A percentile compares a stretch with the other conserved stretches of the same genome.
Conservation (phyloP, 257 asterid species). For the Misopates orontium region DNA sequence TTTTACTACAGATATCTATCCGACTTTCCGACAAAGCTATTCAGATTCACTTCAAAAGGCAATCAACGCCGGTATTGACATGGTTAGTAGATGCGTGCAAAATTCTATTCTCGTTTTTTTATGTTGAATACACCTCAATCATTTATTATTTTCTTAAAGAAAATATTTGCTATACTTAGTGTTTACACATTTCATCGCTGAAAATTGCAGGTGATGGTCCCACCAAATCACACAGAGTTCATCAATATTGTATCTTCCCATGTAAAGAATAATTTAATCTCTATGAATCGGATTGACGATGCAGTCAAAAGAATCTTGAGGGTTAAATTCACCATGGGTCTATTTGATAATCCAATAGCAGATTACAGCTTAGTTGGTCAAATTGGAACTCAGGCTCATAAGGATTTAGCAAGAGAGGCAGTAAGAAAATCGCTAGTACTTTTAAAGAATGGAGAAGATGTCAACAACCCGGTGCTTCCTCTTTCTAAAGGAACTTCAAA, state of each 20-base stretch:
- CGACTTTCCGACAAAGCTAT: slow-evolving; percentile 7
- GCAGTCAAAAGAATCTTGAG: slow-evolving; percentile 33
- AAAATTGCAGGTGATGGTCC: slow-evolving; percentile 31
- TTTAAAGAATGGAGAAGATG: slow-evolving; percentile 29
- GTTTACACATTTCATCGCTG: not conserved
- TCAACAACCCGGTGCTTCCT: slow-evolving; percentile 24
- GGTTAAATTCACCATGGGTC: slow-evolving; percentile 34
- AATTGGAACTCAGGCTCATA: slow-evolving; percentile 28
- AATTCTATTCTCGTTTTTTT: too few relatives aligned
- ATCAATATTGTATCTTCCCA: slow-evolving; percentile 22
- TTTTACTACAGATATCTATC: slow-evolving; percentile 12
- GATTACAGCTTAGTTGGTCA: slow-evolving; percentile 29
- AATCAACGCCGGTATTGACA: slow-evolving; percentile 32
- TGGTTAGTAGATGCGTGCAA: slow-evolving; percentile 22
- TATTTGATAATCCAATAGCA: slow-evolving; percentile 34
- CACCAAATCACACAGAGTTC: slow-evolving; percentile 31
- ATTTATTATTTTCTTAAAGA: too few relatives aligned
- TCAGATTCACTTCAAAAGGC: slow-evolving; percentile 24
- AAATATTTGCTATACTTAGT: not conserved
- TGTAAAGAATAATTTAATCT: slow-evolving; percentile 25
- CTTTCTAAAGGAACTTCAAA: slow-evolving; percentile 26
- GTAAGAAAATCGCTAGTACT: slow-evolving; percentile 38
- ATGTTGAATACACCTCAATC: too few relatives aligned
- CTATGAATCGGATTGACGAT: slow-evolving; percentile 30
- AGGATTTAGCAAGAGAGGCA: slow-evolving; percentile 36